A percentile compares a stretch with the other conserved stretches of the same genome.
These are phyloP conservation scores for Fremontodendron californicum DNA, from an alignment of 345 rosid genomes.

Conservation along the genomic window DNA sequence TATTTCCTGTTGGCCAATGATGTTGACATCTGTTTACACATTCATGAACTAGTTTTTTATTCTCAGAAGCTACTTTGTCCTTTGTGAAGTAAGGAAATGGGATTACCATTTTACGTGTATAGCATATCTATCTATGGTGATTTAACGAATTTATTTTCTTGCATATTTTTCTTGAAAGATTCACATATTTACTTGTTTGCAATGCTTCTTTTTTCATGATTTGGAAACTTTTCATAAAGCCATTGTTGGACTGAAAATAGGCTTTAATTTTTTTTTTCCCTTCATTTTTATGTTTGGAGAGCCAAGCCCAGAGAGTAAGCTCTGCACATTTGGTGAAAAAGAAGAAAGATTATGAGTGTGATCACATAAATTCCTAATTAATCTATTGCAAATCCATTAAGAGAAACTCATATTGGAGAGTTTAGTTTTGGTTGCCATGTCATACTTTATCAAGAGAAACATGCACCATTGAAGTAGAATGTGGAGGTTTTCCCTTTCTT, in stretches of 20 bases:
- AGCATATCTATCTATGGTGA: background rate
- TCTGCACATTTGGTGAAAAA: background rate
- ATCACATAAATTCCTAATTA: background rate
- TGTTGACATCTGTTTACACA: background rate
- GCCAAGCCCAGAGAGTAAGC: background rate
- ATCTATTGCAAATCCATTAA: background rate
- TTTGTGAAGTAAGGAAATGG: background rate
- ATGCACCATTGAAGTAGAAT: background rate
- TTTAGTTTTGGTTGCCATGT: background rate
- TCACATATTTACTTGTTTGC: background rate
- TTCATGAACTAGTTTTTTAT: background rate
- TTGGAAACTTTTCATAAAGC: background rate
- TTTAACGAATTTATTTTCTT: background rate
- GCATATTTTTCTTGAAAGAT: background rate
- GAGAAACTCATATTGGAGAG: background rate
- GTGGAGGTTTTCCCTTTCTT: background rate
- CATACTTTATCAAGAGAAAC: background rate
- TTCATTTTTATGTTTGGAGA: background rate
- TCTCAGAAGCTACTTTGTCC: background rate
- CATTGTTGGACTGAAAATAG: background rate
- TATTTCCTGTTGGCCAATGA: background rate
- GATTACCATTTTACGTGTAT: background rate
- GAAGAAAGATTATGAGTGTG: background rate
- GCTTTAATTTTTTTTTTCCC: background rate
- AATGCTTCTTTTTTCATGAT: background rate